phyloP scores from a whole-genome alignment of 2,329 filamentous ascomycete species.

The Talaromyces sp. region DNA sequence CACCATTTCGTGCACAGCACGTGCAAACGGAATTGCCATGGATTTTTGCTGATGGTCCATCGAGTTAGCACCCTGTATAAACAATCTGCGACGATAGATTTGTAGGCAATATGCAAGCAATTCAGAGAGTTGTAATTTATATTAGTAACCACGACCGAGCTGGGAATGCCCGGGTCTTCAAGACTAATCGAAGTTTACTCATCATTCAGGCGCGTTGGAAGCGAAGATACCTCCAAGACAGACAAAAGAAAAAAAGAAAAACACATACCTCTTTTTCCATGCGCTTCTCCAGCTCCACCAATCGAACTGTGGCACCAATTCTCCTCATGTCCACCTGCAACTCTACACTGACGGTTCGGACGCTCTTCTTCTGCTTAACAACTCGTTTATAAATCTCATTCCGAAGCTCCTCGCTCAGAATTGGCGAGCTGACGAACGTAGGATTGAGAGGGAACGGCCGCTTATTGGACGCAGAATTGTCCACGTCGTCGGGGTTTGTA shows the following conservation, averaged over 20 bases:
- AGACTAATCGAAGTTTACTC: conserved; percentile 96
- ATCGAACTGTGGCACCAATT: conserved; percentile 75
- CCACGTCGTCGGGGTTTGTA: neutral
- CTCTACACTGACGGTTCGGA: conserved; percentile 72
- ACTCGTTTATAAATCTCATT: conserved; percentile 70
- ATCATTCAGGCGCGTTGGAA: conserved; percentile 46
- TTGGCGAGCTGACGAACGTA: conserved; percentile 63
- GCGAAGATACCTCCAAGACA: neutral
- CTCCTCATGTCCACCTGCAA: conserved; percentile 75
- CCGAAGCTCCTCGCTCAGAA: conserved; percentile 67
- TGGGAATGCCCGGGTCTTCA: conserved; percentile 67
- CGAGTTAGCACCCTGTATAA: conserved; percentile 9
- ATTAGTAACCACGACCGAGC: conserved; percentile 55
- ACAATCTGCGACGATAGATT: neutral
- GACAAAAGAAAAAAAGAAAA: conserved; percentile 1
- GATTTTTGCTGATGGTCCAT: conserved; percentile 60
- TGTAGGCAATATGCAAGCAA: neutral
- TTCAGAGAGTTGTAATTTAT: conserved; percentile 73
- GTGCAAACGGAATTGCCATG: conserved; percentile 69
- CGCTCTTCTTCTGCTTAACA: conserved; percentile 57
- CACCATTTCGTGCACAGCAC: conserved; percentile 73
- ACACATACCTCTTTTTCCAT: conserved; percentile 68
- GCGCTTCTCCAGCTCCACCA: conserved; percentile 80
- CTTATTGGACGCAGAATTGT: conserved; percentile 10
- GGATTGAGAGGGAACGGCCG: conserved; percentile 71